phyloP scores from a whole-genome alignment of 768 basidiomycete species.

The Leccinum rimulosum region DNA sequence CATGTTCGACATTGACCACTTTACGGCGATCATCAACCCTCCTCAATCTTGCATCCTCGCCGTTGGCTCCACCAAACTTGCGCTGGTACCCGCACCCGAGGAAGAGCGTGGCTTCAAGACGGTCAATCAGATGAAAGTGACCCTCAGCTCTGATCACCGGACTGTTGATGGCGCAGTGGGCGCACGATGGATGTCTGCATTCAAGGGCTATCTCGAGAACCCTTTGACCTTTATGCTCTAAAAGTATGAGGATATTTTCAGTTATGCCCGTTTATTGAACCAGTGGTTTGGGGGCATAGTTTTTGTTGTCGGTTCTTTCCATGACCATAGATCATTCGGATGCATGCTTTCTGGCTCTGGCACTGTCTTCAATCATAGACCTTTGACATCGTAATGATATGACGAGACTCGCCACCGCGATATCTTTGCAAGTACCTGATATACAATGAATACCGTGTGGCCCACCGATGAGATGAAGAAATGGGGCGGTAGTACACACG shows the following conservation, averaged over 20 bases:
- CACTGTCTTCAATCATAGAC: slow-evolving; percentile 4
- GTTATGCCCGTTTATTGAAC: neutral
- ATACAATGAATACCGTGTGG: neutral
- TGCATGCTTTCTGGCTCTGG: slow-evolving; percentile 14
- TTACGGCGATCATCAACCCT: slow-evolving; percentile 99
- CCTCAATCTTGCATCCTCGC: slow-evolving; percentile 98
- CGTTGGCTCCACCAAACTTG: slow-evolving; percentile 83
- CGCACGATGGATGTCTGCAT: slow-evolving; percentile 87
- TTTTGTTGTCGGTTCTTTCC: slow-evolving; percentile 7
- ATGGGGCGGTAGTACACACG: neutral
- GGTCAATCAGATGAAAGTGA: slow-evolving; percentile 90
- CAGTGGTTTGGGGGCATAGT: slow-evolving; percentile 4
- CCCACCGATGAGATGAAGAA: neutral
- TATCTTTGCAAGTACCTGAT: neutral
- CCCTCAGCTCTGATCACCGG: slow-evolving; percentile 92
- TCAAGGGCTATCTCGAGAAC: slow-evolving; percentile 96
- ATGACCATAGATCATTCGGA: slow-evolving; percentile 26
- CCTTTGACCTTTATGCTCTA: slow-evolving; percentile 95
- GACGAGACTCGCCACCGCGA: neutral
- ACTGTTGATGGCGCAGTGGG: slow-evolving; percentile 96
- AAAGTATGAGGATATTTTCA: slow-evolving; percentile 21
- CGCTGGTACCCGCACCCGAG: slow-evolving; percentile 81
- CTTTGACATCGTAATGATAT: slow-evolving; percentile 2
- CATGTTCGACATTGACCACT: slow-evolving; percentile 94
- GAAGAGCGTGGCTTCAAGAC: slow-evolving; percentile 96